Conservation (phyloP, 805 yeast species). For the Spathaspora passalidarum region DNA sequence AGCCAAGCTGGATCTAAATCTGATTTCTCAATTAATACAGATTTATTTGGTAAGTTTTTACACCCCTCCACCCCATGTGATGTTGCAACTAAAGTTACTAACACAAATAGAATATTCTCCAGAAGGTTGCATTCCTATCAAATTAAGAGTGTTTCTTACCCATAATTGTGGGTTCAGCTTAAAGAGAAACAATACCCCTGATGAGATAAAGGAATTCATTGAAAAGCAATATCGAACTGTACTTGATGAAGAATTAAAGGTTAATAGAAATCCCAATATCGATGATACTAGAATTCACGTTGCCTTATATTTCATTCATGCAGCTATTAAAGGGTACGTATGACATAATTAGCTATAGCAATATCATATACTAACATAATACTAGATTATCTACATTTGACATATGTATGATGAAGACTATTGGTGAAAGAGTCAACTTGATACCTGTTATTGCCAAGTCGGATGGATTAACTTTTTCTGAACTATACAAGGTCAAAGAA, state of each 20-base stretch:
- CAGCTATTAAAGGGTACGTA: constrained; percentile 52
- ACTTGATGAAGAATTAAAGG: constrained; percentile 58
- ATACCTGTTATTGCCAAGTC: constrained; percentile 82
- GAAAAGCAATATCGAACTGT: constrained; percentile 73
- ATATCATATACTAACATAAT: constrained; percentile 5
- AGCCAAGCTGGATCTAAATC: background rate
- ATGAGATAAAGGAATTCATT: constrained; percentile 55
- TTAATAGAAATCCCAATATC: constrained; percentile 21
- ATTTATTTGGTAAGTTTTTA: constrained; percentile 1
- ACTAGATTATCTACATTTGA: constrained; percentile 56
- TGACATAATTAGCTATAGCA: background rate
- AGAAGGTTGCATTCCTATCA: constrained; percentile 14
- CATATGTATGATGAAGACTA: constrained; percentile 66
- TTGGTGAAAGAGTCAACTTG: constrained; percentile 70
- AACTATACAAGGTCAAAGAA: constrained; percentile 51
- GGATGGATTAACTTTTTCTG: constrained; percentile 64
- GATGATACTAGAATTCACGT: constrained; percentile 72
- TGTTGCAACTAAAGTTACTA: constrained; percentile 4
- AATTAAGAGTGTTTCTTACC: constrained; percentile 19
- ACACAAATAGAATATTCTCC: constrained; percentile 7
- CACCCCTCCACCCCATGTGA: background rate
- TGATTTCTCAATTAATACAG: background rate
- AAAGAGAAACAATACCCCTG: constrained; percentile 16
- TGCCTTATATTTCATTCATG: constrained; percentile 75
- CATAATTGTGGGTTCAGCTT: constrained; percentile 23